Conservation (phyloP, 768 basidiomycete species). For the Mycena maculata region DNA sequence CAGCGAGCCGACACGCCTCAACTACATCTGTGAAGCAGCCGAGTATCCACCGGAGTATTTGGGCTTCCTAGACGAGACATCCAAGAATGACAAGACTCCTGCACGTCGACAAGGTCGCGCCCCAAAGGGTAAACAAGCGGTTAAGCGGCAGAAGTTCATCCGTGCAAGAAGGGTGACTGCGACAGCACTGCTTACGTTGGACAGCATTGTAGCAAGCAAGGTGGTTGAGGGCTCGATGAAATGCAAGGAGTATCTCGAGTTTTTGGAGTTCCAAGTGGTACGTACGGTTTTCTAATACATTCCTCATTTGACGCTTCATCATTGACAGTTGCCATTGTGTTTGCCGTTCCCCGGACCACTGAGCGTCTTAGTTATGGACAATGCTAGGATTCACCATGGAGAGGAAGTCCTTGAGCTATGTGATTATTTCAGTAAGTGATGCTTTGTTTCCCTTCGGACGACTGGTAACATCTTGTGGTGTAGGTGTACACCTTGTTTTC, state of each 20-base stretch:
- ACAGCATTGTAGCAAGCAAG: background rate
- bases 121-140: conserved; percentile 5
- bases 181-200: background rate
- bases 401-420: background rate
- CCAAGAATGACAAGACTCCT: conserved; percentile 45
- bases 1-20: conserved; percentile 39
- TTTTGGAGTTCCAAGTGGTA: conserved; percentile 12
- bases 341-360: conserved; percentile 5
- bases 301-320: background rate
- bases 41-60: conserved; percentile 46
- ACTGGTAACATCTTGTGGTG: background rate
- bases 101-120: conserved; percentile 8
- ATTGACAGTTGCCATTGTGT: conserved; percentile 1
- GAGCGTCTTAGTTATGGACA: too few species aligned
- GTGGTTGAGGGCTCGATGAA: conserved; percentile 17
- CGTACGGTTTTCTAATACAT: background rate
- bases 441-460: background rate
- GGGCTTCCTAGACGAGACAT: conserved; percentile 50
- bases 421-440: conserved; percentile 7
- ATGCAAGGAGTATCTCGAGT: background rate
- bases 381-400: too few species aligned
- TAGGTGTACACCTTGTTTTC: conserved; percentile 43
- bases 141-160: too few species aligned
- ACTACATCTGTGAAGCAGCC: conserved; percentile 42
- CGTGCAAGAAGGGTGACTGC: background rate